These are phyloP conservation scores for Chrysanthemum lavandulifolium DNA, from an alignment of 129 eudicot species.

Conservation along the genomic window DNA sequence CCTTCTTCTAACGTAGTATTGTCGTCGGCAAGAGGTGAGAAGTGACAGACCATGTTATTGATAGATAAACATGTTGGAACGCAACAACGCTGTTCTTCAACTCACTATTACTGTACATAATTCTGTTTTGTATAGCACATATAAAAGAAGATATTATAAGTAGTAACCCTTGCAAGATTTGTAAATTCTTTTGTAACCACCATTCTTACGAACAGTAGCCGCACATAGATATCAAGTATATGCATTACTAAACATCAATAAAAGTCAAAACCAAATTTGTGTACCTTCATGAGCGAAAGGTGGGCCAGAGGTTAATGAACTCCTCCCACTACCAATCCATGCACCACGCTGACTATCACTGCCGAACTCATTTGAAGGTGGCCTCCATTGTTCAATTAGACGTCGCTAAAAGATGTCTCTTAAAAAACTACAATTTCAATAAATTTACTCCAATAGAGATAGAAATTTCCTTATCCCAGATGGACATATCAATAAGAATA, in stretches of 20 bases:
- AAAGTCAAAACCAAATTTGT: conserved; percentile 6
- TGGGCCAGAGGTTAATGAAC: conserved; percentile 35
- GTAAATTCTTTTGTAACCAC: conserved; percentile 16
- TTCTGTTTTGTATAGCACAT: not conserved
- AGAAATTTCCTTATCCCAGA: no score
- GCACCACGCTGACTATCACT: conserved; percentile 46
- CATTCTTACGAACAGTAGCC: conserved; percentile 1
- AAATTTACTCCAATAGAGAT: not conserved
- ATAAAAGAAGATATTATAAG: not conserved
- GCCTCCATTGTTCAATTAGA: conserved; percentile 57
- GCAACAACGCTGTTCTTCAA: no score
- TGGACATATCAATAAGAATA: not conserved
- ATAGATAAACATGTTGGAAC: no score
- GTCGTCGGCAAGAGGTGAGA: no score
- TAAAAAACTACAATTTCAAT: not conserved
- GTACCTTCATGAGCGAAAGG: conserved; percentile 68
- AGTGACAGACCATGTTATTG: no score
- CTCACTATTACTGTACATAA: no score
- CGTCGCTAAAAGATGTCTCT: not conserved
- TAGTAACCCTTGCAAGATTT: not conserved
- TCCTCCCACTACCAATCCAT: conserved; percentile 62
- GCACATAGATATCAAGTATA: conserved; percentile 19
- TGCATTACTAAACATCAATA: conserved; percentile 5
- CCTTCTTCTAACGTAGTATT: no score
- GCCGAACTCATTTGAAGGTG: conserved; percentile 51